Conservation (phyloP, 495 filamentous ascomycete species). For the Cetradonia linearis region DNA sequence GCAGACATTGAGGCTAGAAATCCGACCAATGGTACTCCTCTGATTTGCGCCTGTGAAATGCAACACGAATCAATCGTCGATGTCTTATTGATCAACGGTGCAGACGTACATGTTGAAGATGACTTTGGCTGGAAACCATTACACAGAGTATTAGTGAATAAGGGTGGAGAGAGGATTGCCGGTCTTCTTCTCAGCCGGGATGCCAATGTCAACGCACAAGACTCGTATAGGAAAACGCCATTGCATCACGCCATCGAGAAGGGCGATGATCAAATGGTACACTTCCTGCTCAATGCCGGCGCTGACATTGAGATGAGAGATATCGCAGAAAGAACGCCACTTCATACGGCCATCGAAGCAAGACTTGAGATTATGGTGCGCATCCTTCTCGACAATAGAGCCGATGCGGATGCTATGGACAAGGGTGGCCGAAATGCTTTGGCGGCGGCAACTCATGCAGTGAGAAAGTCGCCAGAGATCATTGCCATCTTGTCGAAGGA, state of each 20-base stretch:
- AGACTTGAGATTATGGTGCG: conserved; percentile 20
- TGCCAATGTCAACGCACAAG: conserved; percentile 17
- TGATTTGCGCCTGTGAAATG: conserved; percentile 17
- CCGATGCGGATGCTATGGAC: conserved; percentile 19
- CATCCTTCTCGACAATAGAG: conserved; percentile 18
- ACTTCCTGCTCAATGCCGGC: conserved; percentile 14
- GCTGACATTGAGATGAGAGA: conserved; percentile 21
- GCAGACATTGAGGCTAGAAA: conserved; percentile 23
- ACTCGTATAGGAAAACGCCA: conserved; percentile 16
- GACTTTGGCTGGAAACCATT: conserved; percentile 23
- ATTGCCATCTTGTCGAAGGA: conserved; percentile 15
- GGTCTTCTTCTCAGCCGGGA: conserved; percentile 13
- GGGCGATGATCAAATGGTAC: conserved; percentile 15
- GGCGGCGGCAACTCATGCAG: conserved; percentile 14
- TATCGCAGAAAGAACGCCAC: conserved; percentile 19
- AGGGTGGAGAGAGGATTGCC: not conserved
- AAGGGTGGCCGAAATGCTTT: conserved; percentile 15
- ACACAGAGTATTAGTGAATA: conserved; percentile 16
- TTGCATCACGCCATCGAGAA: conserved; percentile 24
- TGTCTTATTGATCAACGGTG: conserved; percentile 17
- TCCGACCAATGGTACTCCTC: conserved; percentile 17
- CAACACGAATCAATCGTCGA: conserved; percentile 17
- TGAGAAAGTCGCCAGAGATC: conserved; percentile 22
- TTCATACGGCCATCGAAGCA: conserved; percentile 23
- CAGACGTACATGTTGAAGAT: conserved; percentile 18